These are phyloP conservation scores for Plectosphaerella plurivora DNA, from an alignment of 2,329 filamentous ascomycete genomes.

Conservation along the genomic window DNA sequence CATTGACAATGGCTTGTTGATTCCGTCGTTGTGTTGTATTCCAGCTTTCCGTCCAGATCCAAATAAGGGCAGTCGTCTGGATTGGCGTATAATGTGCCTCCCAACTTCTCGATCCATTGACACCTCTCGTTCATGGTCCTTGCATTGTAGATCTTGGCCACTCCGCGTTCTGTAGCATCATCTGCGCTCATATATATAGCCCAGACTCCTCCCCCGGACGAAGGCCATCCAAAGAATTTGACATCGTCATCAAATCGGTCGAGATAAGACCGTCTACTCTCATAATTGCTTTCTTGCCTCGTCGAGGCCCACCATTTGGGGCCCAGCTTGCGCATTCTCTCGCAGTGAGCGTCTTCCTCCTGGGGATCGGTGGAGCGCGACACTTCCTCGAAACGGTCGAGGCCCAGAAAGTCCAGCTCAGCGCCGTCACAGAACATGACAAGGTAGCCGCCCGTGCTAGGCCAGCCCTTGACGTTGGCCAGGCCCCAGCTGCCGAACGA, in stretches of 20 bases:
- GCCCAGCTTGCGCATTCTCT: constrained; percentile 6
- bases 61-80: neutral
- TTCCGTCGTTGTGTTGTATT: neutral
- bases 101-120: neutral
- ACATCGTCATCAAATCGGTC: neutral
- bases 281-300: neutral
- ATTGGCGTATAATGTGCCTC: neutral
- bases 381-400: constrained; percentile 5
- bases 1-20: too few species aligned
- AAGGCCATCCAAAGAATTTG: neutral
- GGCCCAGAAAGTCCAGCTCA: constrained; percentile 7
- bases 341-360: constrained; percentile 4
- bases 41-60: neutral
- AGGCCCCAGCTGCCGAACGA: too few species aligned
- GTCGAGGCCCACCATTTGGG: constrained; percentile 1
- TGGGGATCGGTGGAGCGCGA: constrained; percentile 6
- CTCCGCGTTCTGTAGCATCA: neutral
- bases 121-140: neutral
- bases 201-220: constrained; percentile 1
- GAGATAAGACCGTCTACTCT: neutral
- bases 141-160: neutral
- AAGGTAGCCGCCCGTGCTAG: neutral
- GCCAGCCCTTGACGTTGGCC: too few species aligned
- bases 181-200: neutral
- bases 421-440: constrained; percentile 6